phyloP scores from a whole-genome alignment of 352 stramenopile species.

The Globisporangium cylindrosporum region DNA sequence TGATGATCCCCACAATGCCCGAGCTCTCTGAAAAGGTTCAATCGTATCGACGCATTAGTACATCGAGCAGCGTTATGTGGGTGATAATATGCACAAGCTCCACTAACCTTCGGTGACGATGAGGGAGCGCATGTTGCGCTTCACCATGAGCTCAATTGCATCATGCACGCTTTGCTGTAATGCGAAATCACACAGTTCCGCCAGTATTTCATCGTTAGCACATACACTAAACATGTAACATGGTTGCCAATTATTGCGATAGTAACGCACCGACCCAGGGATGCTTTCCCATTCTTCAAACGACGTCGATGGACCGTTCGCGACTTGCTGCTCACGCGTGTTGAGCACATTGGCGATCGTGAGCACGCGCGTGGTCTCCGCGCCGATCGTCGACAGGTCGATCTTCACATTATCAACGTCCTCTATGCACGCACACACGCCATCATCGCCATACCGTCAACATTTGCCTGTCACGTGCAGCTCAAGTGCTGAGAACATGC shows the following conservation, averaged over 20 bases:
- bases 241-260: neutral
- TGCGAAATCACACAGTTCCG: neutral
- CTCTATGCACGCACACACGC: conserved; percentile 2
- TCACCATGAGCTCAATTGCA: conserved; percentile 71
- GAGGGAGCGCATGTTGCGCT: conserved; percentile 76
- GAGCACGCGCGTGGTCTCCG: conserved; percentile 61
- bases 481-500: neutral
- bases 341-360: conserved; percentile 74
- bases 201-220: neutral
- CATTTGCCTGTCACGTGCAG: too few species aligned
- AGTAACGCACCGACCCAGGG: conserved; percentile 37
- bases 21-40: conserved; percentile 30
- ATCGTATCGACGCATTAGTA: neutral
- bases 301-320: conserved; percentile 26
- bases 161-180: conserved; percentile 74
- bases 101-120: conserved; percentile 66
- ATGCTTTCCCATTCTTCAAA: conserved; percentile 84
- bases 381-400: conserved; percentile 49
- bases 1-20: conserved; percentile 81
- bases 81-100: neutral
- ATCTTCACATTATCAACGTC: conserved; percentile 36
- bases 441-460: neutral
- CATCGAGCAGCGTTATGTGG: neutral
- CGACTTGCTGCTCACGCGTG: conserved; percentile 49
- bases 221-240: neutral